These are phyloP conservation scores for Arachis stenosperma DNA, from an alignment of 306 rosid genomes.

Conservation along the genomic window DNA sequence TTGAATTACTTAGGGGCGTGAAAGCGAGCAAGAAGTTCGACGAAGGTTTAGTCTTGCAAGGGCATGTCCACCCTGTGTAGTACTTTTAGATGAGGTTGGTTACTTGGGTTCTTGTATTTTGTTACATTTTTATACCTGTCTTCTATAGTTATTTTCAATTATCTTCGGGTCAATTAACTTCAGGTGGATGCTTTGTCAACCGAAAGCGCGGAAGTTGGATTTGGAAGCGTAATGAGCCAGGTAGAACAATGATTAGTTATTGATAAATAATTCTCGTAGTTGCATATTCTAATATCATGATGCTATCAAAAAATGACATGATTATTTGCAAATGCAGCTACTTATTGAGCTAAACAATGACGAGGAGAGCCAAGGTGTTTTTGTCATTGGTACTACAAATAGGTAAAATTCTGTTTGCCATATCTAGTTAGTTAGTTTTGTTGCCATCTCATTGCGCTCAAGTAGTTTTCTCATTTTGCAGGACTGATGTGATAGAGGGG, in stretches of 20 bases:
- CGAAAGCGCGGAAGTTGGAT: constrained; percentile 80
- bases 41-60: constrained; percentile 76
- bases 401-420: constrained; percentile 52
- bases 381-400: constrained; percentile 95
- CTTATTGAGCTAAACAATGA: constrained; percentile 72
- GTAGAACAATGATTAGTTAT: constrained; percentile 42
- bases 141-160: too few relatives aligned
- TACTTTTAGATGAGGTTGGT: constrained; percentile 89
- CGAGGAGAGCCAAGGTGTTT: constrained; percentile 82
- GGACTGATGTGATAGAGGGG: constrained; percentile 80
- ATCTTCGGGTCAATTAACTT: neutral
- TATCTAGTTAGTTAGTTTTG: constrained; percentile 8
- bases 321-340: constrained; percentile 38
- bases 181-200: constrained; percentile 37
- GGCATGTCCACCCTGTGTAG: constrained; percentile 71
- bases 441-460: constrained; percentile 15
- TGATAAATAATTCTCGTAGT: neutral
- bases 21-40: constrained; percentile 77
- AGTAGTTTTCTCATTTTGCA: constrained; percentile 45
- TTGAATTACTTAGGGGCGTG: constrained; percentile 70
- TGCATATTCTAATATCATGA: neutral
- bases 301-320: constrained; percentile 17
- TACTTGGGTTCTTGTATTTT: neutral
- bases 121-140: too few relatives aligned
- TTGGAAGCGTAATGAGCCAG: constrained; percentile 78